These are phyloP conservation scores for Populus hybrid DNA, from an alignment of 441 rosid genomes.

Conservation along the genomic window DNA sequence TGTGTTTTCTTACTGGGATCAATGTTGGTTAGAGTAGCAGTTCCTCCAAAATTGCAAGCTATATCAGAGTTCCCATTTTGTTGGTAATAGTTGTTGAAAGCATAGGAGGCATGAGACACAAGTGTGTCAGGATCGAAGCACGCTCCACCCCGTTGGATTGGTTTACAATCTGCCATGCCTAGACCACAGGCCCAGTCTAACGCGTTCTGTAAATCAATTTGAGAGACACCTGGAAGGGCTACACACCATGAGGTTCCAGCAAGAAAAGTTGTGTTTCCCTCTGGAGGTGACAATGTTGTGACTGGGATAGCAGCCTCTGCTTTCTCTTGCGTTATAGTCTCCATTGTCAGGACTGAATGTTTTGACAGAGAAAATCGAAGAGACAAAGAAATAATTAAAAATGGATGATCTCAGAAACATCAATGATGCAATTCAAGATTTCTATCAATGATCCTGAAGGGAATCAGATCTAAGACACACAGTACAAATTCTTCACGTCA, in stretches of 20 bases:
- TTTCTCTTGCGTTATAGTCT: conserved; percentile 37
- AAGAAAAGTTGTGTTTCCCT: conserved; percentile 82
- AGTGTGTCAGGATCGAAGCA: conserved; percentile 70
- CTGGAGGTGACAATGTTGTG: conserved; percentile 55
- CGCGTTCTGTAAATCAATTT: conserved; percentile 62
- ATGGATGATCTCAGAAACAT: not conserved
- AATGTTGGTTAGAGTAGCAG: conserved; percentile 49
- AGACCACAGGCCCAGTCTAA: conserved; percentile 85
- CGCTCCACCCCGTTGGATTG: conserved; percentile 57
- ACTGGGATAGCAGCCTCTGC: conserved; percentile 39
- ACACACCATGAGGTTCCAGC: conserved; percentile 87
- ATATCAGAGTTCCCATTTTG: conserved; percentile 78
- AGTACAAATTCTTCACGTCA: not conserved
- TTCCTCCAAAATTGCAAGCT: conserved; percentile 91
- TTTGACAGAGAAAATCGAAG: too few relatives aligned
- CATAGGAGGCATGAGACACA: conserved; percentile 85
- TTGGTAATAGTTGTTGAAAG: conserved; percentile 87
- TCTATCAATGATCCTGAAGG: not conserved
- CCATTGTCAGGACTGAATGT: conserved; percentile 19
- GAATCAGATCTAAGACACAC: not conserved
- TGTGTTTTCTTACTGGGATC: conserved; percentile 59
- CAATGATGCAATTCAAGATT: not conserved
- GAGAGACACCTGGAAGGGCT: conserved; percentile 57
- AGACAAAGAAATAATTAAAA: too few relatives aligned
- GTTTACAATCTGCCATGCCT: conserved; percentile 71